Base-by-base conservation (phyloP, 805 yeast genomes). In the Nakazawaea peltata region DNA sequence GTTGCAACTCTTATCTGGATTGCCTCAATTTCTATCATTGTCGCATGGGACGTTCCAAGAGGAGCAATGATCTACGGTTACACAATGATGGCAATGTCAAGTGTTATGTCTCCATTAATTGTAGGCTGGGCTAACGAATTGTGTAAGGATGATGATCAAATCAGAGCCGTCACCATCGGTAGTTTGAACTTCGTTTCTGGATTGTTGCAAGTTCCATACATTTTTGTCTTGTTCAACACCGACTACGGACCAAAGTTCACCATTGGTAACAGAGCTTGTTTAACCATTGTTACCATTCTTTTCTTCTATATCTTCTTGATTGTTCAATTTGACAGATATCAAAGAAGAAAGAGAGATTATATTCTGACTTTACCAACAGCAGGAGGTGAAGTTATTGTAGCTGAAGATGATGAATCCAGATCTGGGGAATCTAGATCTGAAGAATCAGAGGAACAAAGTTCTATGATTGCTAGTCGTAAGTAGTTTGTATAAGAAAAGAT, bases 1-100 rank as follows among this genome's bases (percentile, higher is more conserved):
- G 52, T 69, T 16, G 68, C 82, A 0, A 79, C 71, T 34, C 58
- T 66, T 1, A 65, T 76, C 63, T 75, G 74, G 44, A 56, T 72
- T 16, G 47, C 67, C 5, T 77, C 80, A 11, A 73, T 75, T 47
- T 61, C 62, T 1, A 59, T 77, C 18, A 54, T 77, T 43, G 75
- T 77, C 5, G 67, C 66, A 29, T 77, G 83, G 83, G 53, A 74
- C 42, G 72, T 77, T 19, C 63, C 76, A 0, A 60, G 61, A 29
- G 41, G 60, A 12, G 74, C 81, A n/a, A 74, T 77, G 53, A 75
- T 82, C 81, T 74, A 67, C 58, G 83, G 76, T 0, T 77, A 7
- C 23, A 5, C 5, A 6, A 6, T 69, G 31, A 72, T 71, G 15
- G 76, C 74, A 47, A 74, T 72, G 53, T 72, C 78, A 10, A 76